Conservation (phyloP, 768 basidiomycete species). For the Suillus lakei region DNA sequence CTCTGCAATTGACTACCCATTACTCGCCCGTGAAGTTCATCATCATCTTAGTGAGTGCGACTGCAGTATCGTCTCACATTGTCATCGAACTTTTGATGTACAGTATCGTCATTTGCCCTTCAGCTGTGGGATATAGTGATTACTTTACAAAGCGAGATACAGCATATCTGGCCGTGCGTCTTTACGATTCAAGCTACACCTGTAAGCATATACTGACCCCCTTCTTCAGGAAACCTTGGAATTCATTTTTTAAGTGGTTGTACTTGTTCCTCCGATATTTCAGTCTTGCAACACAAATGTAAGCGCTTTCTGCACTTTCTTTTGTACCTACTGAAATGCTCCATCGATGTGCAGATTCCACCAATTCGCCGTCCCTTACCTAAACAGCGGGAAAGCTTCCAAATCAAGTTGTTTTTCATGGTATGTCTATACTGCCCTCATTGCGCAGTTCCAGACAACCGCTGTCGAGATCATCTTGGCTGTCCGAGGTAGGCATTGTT, state of each 20-base stretch:
- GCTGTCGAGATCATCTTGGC: slow-evolving; percentile 28
- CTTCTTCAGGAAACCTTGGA: slow-evolving; percentile 21
- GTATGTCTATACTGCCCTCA: slow-evolving; percentile 21
- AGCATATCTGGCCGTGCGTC: slow-evolving; percentile 37
- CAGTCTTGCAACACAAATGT: slow-evolving; percentile 9
- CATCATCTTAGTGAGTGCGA: neutral
- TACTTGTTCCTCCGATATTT: slow-evolving; percentile 15
- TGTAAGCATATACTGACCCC: neutral
- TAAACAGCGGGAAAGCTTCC: slow-evolving; percentile 18
- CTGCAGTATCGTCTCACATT: neutral
- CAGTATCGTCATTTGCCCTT: slow-evolving; percentile 33
- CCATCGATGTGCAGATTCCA: slow-evolving; percentile 4
- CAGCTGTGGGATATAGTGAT: slow-evolving; percentile 33
- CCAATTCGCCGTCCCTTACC: slow-evolving; percentile 9
- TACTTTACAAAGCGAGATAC: slow-evolving; percentile 29
- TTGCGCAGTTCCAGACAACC: slow-evolving; percentile 18
- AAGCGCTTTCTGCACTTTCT: neutral
- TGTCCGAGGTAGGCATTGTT: slow-evolving; percentile 25
- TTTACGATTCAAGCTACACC: neutral
- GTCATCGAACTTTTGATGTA: neutral
- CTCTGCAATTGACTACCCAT: neutral
- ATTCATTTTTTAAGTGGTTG: slow-evolving; percentile 23
- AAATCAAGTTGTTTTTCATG: slow-evolving; percentile 19
- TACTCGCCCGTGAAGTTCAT: neutral
- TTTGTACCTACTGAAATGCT: neutral